These are phyloP conservation scores for Fusarium verrucosum DNA, from an alignment of 2,329 filamentous ascomycete genomes.

Conservation along the genomic window DNA sequence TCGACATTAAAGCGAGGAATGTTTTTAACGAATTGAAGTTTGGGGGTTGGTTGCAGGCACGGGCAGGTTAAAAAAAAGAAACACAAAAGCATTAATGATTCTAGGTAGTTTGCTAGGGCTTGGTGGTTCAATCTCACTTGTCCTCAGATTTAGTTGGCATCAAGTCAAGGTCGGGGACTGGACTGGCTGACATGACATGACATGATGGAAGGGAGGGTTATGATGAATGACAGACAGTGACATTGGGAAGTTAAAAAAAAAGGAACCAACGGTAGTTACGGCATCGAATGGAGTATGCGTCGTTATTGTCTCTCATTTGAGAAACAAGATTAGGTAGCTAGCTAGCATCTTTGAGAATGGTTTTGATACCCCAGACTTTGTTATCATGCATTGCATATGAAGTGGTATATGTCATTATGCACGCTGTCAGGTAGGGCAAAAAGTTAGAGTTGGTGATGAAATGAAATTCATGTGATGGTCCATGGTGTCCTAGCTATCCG, in stretches of 20 bases:
- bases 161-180: constrained; percentile 2
- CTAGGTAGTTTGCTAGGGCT: constrained; percentile 9
- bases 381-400: background rate
- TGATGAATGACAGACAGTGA: constrained; percentile 30
- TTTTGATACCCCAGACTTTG: constrained; percentile 34
- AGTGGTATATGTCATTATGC: background rate
- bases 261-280: constrained; percentile 17
- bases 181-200: constrained; percentile 3
- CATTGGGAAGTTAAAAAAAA: constrained; percentile 25
- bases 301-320: constrained; percentile 5
- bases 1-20: constrained; percentile 34
- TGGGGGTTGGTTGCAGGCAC: background rate
- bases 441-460: background rate
- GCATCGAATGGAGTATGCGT: constrained; percentile 34
- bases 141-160: constrained; percentile 6
- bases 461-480: constrained; percentile 25
- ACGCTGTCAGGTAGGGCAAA: background rate
- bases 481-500: constrained; percentile 6
- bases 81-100: constrained; percentile 38
- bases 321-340: constrained; percentile 31
- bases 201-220: too few species aligned
- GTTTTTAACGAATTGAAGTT: constrained; percentile 31
- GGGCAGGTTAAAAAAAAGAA: constrained; percentile 22
- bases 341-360: constrained; percentile 32
- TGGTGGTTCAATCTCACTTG: constrained; percentile 18